Percentiles rank a stretch among this genome's conserved stretches.
Conservation (phyloP, 202 grass and related monocot species). For the Carex arenaria region DNA sequence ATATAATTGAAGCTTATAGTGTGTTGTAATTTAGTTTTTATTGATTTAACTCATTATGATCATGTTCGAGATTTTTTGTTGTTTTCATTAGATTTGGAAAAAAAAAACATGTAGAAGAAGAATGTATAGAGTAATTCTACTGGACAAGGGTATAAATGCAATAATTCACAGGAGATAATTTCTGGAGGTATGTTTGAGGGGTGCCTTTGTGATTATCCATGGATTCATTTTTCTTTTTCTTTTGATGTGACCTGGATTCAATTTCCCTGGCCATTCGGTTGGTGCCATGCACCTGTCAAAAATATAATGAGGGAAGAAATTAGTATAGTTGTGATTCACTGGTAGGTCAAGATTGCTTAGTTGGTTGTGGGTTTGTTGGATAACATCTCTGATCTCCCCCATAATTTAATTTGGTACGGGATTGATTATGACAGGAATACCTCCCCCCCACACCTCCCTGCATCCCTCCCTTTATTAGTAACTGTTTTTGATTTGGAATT, state of each 20-base stretch:
- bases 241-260: background rate
- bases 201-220: background rate
- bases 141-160: background rate
- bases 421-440: slow-evolving; percentile 16
- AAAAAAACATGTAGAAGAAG: background rate
- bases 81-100: too few relatives aligned
- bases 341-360: slow-evolving; percentile 25
- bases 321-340: slow-evolving; percentile 6
- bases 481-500: background rate
- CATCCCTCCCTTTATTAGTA: background rate
- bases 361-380: slow-evolving; percentile 19
- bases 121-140: background rate
- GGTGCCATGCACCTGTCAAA: slow-evolving; percentile 22
- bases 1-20: background rate
- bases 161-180: background rate
- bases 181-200: background rate
- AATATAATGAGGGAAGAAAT: slow-evolving; percentile 16
- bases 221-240: background rate
- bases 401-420: slow-evolving; percentile 7
- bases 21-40: background rate
- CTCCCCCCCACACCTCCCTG: background rate
- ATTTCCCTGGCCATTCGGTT: slow-evolving; percentile 8
- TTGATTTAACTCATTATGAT: background rate
- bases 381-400: background rate
- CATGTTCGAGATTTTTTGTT: too few relatives aligned